A percentile compares a stretch with the other conserved stretches of the same genome.
phyloP scores from a whole-genome alignment of 495 filamentous ascomycete species.

The Penicillium parvum region DNA sequence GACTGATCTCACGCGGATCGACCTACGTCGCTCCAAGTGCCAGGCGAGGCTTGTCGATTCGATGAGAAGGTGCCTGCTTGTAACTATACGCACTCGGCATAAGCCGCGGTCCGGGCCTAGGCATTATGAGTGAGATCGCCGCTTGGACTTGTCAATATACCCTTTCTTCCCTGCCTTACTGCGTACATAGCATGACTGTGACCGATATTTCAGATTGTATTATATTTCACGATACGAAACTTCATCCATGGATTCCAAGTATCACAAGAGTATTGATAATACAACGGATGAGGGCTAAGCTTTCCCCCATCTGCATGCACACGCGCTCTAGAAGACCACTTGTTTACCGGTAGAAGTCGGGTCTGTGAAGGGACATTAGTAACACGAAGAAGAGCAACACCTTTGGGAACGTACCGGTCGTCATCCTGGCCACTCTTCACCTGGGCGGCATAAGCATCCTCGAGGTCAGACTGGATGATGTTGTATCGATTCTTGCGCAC shows the following conservation, averaged over 20 bases:
- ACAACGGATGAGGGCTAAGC: slow-evolving; percentile 30
- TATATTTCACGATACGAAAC: slow-evolving; percentile 1
- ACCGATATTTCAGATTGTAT: background rate
- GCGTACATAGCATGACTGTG: too few relatives aligned
- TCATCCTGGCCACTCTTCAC: slow-evolving; percentile 84
- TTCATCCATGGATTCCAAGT: slow-evolving; percentile 21
- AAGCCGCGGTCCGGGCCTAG: too few relatives aligned
- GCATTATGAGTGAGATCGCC: too few relatives aligned
- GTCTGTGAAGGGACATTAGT: slow-evolving; percentile 31
- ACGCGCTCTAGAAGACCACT: background rate
- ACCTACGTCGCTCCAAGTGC: too few relatives aligned
- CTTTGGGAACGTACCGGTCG: slow-evolving; percentile 40
- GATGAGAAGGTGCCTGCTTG: too few relatives aligned
- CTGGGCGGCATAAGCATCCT: slow-evolving; percentile 92
- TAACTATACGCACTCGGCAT: too few relatives aligned
- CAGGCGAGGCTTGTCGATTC: too few relatives aligned
- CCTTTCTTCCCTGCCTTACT: too few relatives aligned
- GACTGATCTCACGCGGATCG: too few relatives aligned
- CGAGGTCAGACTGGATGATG: slow-evolving; percentile 92
- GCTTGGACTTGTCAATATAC: too few relatives aligned
- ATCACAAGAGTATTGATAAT: slow-evolving; percentile 38
- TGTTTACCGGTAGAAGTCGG: slow-evolving; percentile 55
- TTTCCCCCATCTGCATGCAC: slow-evolving; percentile 23
- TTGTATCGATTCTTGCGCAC: slow-evolving; percentile 98
- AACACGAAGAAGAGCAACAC: slow-evolving; percentile 4